These are phyloP conservation scores for Fusarium verticillioides DNA, from an alignment of 2,329 filamentous ascomycete species.

Conservation along the genomic window DNA sequence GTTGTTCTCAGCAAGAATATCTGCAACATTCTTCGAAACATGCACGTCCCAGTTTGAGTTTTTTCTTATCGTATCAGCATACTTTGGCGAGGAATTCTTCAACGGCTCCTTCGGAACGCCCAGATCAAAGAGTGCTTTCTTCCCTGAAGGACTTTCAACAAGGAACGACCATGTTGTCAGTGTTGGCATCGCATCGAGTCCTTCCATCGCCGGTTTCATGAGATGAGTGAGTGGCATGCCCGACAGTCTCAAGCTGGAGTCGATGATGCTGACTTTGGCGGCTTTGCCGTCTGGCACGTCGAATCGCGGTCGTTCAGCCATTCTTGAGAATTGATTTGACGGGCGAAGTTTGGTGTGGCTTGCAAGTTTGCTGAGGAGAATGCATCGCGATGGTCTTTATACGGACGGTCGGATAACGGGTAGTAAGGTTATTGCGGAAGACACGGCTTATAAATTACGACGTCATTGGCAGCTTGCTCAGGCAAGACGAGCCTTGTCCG, in stretches of 20 bases:
- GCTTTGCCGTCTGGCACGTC: not conserved
- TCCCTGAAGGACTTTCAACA: constrained; percentile 5
- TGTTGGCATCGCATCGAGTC: not conserved
- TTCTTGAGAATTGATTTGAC: not conserved
- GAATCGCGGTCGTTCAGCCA: constrained; percentile 5
- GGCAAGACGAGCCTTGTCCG: fast-evolving
- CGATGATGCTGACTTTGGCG: constrained; percentile 23
- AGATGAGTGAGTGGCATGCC: not conserved
- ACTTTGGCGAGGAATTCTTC: not conserved
- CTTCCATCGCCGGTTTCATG: constrained; percentile 3
- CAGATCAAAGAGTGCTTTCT: constrained; percentile 22
- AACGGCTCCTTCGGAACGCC: constrained; percentile 16
- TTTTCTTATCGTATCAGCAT: not conserved
- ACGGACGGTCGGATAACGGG: not conserved
- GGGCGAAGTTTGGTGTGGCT: too few relatives aligned
- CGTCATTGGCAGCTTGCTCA: not conserved
- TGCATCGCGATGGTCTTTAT: fast-evolving
- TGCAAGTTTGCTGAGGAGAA: fast-evolving
- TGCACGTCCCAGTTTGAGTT: not conserved
- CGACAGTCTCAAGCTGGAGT: constrained; percentile 9
- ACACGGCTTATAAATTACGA: not conserved
- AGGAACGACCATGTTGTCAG: constrained; percentile 22
- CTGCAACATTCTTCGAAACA: constrained; percentile 18
- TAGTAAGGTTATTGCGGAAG: not conserved
- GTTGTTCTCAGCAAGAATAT: constrained; percentile 4